Evolutionary conservation across 495 filamentous ascomycete species (phyloP), one percentile per base, ranked within the genome.

Genomic region (Lasiosphaeriaceae sp.): DNA sequence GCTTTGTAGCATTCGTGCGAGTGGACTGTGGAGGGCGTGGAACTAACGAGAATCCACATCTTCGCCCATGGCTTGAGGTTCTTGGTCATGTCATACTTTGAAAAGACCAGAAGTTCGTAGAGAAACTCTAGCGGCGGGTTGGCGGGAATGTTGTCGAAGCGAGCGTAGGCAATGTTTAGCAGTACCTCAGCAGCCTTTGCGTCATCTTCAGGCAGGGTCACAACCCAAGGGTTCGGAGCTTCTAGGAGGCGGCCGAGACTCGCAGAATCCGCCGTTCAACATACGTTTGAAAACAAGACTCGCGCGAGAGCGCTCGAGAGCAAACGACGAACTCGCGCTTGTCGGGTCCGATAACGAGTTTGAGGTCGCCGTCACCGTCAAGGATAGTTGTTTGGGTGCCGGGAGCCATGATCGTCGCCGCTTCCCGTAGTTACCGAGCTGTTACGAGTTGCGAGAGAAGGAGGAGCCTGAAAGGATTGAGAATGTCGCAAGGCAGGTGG

Each of bases 11-110:
- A 14, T 11, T 1, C 16, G 39, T 1, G 14, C 39, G 39, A 43
- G 12, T 17, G 39, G 0, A 43, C 14, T 43, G 5, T 1, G 12
- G 5, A n/a, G 12, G 2, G 4, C 1, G 12, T 43, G 1, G 39
- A 43, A n/a, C 12, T 14, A 14, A 12, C 39, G 14, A 12, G 39
- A 0, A 43, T 43, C 49, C 31, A 52, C 14, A 8, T 29, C 34
- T 37, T 17, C 9, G 12, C 31, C 49, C 49, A 52, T 16, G 31
- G 49, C 19, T 29, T 24, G 5, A 52, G 29, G 1, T 9, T 21
- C 49, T 39, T 41, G 19, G 34, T 52, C 49, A 52, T 52, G 31
- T 52, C 49, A 17, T 52, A 52, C 31, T 52, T 52, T 4, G 49
- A 34, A 14, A 52, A 21, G 29, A 52, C 49, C 3, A 52, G 31